Evolutionary conservation across 2,329 filamentous ascomycete species (phyloP).

Genomic region (Laburnicola sp.): DNA sequence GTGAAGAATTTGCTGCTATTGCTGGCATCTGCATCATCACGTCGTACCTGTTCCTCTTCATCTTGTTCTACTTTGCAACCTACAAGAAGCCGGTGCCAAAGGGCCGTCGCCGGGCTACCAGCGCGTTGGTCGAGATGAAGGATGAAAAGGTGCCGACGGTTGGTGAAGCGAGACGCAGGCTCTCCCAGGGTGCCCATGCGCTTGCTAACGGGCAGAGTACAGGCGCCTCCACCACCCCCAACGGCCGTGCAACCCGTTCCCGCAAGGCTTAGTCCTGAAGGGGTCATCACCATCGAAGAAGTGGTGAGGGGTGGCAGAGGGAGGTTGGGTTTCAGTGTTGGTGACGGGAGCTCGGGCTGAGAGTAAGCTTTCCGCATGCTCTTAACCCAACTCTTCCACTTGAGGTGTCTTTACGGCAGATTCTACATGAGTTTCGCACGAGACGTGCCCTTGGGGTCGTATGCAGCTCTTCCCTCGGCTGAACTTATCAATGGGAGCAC

Average conservation of each 20-base stretch:
- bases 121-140: conserved; percentile 83
- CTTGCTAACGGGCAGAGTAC: conserved; percentile 45
- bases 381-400: neutral
- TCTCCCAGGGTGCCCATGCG: conserved; percentile 47
- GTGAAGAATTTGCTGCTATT: conserved; percentile 95
- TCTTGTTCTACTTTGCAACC: conserved; percentile 97
- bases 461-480: conserved; percentile 2
- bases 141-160: conserved; percentile 65
- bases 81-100: conserved; percentile 86
- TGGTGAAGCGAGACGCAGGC: conserved; percentile 56
- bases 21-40: conserved; percentile 88
- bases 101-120: conserved; percentile 74
- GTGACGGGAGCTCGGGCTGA: neutral
- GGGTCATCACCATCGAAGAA: neutral
- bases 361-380: neutral
- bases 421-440: neutral
- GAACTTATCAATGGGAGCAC: conserved; percentile 10
- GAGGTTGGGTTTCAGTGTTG: neutral
- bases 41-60: conserved; percentile 97
- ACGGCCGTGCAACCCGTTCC: conserved; percentile 65
- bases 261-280: conserved; percentile 65
- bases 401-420: neutral
- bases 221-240: conserved; percentile 53
- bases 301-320: neutral
- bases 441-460: neutral